A percentile compares a stretch with the other conserved stretches of the same genome.
phyloP scores from a whole-genome alignment of 805 yeast genomes.

The Candida schatavii region DNA sequence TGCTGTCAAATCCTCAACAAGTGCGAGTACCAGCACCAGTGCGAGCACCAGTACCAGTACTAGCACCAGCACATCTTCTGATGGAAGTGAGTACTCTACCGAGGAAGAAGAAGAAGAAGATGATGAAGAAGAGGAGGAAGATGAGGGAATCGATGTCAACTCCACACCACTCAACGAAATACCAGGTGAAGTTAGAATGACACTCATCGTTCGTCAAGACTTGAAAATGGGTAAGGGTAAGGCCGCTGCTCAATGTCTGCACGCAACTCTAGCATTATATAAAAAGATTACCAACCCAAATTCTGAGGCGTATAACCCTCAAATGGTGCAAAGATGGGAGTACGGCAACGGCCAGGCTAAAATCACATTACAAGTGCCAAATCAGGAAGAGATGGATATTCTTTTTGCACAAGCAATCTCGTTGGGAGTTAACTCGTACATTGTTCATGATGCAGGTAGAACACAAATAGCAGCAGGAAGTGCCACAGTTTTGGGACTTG shows the following conservation, averaged over 20 bases:
- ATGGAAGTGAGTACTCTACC: background rate
- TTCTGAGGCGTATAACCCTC: slow-evolving; percentile 57
- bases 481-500: slow-evolving; percentile 93
- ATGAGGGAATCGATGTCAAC: slow-evolving; percentile 54
- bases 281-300: slow-evolving; percentile 56
- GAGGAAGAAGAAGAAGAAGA: too few relatives aligned
- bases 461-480: slow-evolving; percentile 96
- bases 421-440: slow-evolving; percentile 70
- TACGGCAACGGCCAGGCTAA: slow-evolving; percentile 86
- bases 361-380: slow-evolving; percentile 74
- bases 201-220: slow-evolving; percentile 83
- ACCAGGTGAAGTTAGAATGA: slow-evolving; percentile 84
- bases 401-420: slow-evolving; percentile 80
- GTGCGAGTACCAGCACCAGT: background rate
- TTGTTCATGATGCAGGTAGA: slow-evolving; percentile 95
- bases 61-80: background rate
- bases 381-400: slow-evolving; percentile 68
- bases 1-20: background rate
- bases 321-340: slow-evolving; percentile 71
- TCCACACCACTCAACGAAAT: slow-evolving; percentile 59
- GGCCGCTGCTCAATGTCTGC: slow-evolving; percentile 96
- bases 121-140: slow-evolving; percentile 44
- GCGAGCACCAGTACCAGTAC: background rate
- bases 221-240: slow-evolving; percentile 92
- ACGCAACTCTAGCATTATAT: slow-evolving; percentile 93